phyloP scores from a whole-genome alignment of 495 filamentous ascomycete genomes.

The Rhypophila decipiens region DNA sequence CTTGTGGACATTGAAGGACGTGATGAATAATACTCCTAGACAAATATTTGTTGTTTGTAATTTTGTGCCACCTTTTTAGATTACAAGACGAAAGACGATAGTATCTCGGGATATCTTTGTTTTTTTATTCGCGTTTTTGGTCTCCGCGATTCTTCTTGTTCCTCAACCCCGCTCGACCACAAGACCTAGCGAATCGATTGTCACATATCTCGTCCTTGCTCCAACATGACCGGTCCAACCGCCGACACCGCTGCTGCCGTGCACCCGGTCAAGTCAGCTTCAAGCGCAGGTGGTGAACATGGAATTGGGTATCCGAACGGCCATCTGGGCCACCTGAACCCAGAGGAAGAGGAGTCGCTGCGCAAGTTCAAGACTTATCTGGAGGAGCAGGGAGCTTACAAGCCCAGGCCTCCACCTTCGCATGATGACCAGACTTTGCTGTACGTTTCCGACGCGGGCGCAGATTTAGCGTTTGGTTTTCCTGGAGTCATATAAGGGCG shows the following conservation, averaged over 20 bases:
- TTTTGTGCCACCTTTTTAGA: neutral
- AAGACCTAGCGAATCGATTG: too few species aligned
- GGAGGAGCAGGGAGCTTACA: slow-evolving; percentile 60
- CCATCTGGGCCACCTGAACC: slow-evolving; percentile 67
- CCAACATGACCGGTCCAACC: slow-evolving; percentile 7
- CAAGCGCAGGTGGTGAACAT: slow-evolving; percentile 20
- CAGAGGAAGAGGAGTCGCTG: slow-evolving; percentile 59
- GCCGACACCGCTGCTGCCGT: neutral
- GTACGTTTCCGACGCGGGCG: too few species aligned
- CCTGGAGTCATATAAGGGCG: neutral
- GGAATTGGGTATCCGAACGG: slow-evolving; percentile 54
- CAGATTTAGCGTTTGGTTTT: too few species aligned
- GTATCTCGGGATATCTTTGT: neutral
- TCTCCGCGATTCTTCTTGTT: neutral
- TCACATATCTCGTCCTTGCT: neutral
- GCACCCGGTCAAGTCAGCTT: slow-evolving; percentile 4
- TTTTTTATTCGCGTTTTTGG: neutral
- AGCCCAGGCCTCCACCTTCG: slow-evolving; percentile 47
- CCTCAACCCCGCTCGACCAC: neutral
- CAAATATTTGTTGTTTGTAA: too few species aligned
- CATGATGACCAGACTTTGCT: slow-evolving; percentile 79
- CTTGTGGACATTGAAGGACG: too few species aligned
- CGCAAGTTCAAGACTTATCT: slow-evolving; percentile 61
- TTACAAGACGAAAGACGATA: neutral
- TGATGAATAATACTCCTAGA: too few species aligned